A percentile compares a stretch with the other conserved stretches of the same genome.
Evolutionary conservation across 2,329 filamentous ascomycete species (phyloP).

Genomic region (Aspergillus quadricinctus): DNA sequence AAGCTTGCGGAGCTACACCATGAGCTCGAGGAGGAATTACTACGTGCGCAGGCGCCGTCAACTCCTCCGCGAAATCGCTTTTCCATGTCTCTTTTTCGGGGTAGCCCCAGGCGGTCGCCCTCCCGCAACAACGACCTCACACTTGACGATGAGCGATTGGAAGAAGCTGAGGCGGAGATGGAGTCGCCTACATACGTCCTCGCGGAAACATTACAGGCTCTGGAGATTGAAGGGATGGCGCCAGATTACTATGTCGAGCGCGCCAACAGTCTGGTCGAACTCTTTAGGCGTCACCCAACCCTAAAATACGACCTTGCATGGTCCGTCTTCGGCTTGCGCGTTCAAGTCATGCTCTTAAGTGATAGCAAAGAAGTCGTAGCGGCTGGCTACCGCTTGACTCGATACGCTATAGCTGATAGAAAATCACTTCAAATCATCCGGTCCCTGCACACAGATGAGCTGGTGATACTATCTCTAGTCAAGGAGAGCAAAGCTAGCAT

Average conservation of each 20-base stretch:
- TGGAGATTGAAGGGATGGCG: slow-evolving; percentile 81
- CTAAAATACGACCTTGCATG: slow-evolving; percentile 96
- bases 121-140: slow-evolving; percentile 35
- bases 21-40: slow-evolving; percentile 57
- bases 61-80: slow-evolving; percentile 49
- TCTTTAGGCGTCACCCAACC: slow-evolving; percentile 90
- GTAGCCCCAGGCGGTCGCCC: slow-evolving; percentile 52
- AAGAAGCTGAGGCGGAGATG: slow-evolving; percentile 61
- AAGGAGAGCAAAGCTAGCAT: slow-evolving; percentile 97
- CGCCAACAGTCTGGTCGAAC: slow-evolving; percentile 86
- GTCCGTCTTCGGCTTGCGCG: slow-evolving; percentile 87
- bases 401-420: slow-evolving; percentile 90
- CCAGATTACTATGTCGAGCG: slow-evolving; percentile 94
- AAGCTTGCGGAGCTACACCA: slow-evolving; percentile 58
- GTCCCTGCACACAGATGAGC: slow-evolving; percentile 80
- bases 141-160: slow-evolving; percentile 33
- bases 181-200: slow-evolving; percentile 92
- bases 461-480: slow-evolving; percentile 86
- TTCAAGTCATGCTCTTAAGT: slow-evolving; percentile 93
- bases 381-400: slow-evolving; percentile 85
- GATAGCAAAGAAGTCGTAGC: slow-evolving; percentile 95
- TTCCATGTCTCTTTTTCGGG: slow-evolving; percentile 52
- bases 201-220: slow-evolving; percentile 80
- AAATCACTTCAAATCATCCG: slow-evolving; percentile 86
- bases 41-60: slow-evolving; percentile 53